Base-by-base conservation (phyloP, 306 rosid species). In the Gleditsia sinensis region DNA sequence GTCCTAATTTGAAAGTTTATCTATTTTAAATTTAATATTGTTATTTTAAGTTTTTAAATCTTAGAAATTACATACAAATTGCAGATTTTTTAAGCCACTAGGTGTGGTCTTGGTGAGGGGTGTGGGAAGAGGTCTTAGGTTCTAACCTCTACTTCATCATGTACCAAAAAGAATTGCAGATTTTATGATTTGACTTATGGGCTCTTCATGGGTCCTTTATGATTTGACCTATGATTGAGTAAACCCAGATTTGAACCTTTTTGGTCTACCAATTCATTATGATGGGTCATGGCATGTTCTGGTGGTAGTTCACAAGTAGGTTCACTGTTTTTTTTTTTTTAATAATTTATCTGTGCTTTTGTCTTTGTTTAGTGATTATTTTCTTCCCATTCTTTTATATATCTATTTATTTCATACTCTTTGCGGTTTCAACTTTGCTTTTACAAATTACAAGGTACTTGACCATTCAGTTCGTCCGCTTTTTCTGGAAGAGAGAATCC, bases 401-500 rank as follows among this genome's bases (percentile, higher is more conserved):
- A 46, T 75, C 53, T 65, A 21, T 5, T 61, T 61, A 17, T 61
- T 28, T 61, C 48, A 51, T 64, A 63, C 77, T 82, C 61, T 51
- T 19, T 27, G 39, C 23, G 19, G 9, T 39, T 65, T 49, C 53
- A 49, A 75, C 20, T 76, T 71, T 61, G 73, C 40, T 66, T 60
- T 57, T 57, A 70, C 48, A 70, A 95, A 98, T 57, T 57, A 70
- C 48, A 70, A 95, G 99, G 91, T 95, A 92, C 82, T 78, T 95
- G 88, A 95, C 99, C 21, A 49, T 95, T 87, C 99, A 95, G 82
- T 95, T 95, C 74, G 99, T 92, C 45, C 97, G 98, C 59, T 95
- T 95, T 82, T 95, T 95, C 88, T 95, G 99, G 99, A 95, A 95
- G 91, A 90, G 99, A 82, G 99, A 95, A 77, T 90, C 99, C 46